These are phyloP conservation scores for Pythium rishiriense DNA, from an alignment of 352 stramenopile species.

Conservation along the genomic window DNA sequence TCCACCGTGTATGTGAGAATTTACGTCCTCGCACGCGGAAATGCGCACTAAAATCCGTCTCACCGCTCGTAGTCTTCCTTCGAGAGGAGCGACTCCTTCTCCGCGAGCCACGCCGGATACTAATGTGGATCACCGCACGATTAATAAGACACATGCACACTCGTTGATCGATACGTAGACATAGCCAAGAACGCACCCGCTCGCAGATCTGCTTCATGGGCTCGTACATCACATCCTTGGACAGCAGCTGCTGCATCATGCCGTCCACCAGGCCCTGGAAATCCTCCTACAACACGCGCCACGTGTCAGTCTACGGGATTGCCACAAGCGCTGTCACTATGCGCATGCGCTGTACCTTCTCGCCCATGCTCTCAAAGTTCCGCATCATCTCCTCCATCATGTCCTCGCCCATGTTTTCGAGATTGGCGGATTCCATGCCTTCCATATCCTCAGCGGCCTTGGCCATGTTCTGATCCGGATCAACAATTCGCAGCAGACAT, in stretches of 20 bases:
- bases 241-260: constrained; percentile 98
- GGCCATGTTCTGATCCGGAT: constrained; percentile 72
- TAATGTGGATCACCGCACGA: constrained; percentile 28
- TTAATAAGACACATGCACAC: neutral
- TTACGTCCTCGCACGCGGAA: no score
- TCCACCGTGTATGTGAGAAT: neutral
- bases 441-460: constrained; percentile 88
- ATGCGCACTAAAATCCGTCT: neutral
- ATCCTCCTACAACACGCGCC: constrained; percentile 54
- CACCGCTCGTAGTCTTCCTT: constrained; percentile 92
- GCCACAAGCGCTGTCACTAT: no score
- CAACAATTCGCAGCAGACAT: neutral
- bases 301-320: neutral
- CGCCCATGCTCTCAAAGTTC: constrained; percentile 94
- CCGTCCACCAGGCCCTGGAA: constrained; percentile 95
- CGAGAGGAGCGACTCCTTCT: constrained; percentile 88
- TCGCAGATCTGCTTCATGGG: constrained; percentile 96
- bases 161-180: no score
- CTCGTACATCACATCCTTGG: constrained; percentile 99
- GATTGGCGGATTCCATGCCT: constrained; percentile 70
- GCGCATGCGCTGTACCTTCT: constrained; percentile 90
- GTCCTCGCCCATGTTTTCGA: constrained; percentile 92
- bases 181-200: constrained; percentile 44
- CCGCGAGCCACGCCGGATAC: constrained; percentile 96
- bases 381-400: constrained; percentile 97